These are phyloP conservation scores for Dimocarpus longan DNA, from an alignment of 345 rosid genomes.

Conservation along the genomic window DNA sequence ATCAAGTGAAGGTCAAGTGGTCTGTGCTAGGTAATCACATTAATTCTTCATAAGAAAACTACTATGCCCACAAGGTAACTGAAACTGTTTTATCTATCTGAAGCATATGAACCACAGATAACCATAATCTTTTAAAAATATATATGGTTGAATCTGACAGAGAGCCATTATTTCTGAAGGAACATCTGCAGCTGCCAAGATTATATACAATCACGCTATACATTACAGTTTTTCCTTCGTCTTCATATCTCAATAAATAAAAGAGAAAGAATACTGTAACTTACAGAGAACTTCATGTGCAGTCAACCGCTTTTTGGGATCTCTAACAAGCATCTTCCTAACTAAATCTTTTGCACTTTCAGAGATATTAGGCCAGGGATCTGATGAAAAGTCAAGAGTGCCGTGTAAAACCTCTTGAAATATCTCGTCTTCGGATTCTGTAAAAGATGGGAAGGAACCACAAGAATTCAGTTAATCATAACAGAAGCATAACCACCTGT, in stretches of 20 bases:
- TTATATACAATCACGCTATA: too few species aligned
- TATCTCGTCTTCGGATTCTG: slow-evolving; percentile 82
- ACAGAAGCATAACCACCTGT: background rate
- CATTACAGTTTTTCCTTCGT: background rate
- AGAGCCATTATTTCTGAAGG: background rate
- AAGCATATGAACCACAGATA: background rate
- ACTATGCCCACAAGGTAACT: background rate
- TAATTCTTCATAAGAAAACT: background rate
- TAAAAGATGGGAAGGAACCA: background rate
- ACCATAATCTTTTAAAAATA: background rate
- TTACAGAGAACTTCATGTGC: slow-evolving; percentile 83
- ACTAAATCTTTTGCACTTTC: slow-evolving; percentile 84
- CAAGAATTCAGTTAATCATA: background rate
- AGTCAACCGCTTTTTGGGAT: slow-evolving; percentile 62
- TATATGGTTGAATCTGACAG: background rate
- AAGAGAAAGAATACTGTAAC: slow-evolving; percentile 21
- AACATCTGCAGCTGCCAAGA: background rate
- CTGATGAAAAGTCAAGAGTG: slow-evolving; percentile 70
- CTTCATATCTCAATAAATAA: background rate
- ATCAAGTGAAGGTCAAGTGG: too few species aligned
- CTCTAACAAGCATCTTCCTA: slow-evolving; percentile 69
- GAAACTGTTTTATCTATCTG: background rate
- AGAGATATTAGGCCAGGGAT: slow-evolving; percentile 91
- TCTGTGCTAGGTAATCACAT: background rate
- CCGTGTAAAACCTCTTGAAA: slow-evolving; percentile 81